Evolutionary conservation across 2,329 filamentous ascomycete genomes (phyloP), one percentile per base, ranked within the genome.

Genomic region (Dactylonectria estremocensis): DNA sequence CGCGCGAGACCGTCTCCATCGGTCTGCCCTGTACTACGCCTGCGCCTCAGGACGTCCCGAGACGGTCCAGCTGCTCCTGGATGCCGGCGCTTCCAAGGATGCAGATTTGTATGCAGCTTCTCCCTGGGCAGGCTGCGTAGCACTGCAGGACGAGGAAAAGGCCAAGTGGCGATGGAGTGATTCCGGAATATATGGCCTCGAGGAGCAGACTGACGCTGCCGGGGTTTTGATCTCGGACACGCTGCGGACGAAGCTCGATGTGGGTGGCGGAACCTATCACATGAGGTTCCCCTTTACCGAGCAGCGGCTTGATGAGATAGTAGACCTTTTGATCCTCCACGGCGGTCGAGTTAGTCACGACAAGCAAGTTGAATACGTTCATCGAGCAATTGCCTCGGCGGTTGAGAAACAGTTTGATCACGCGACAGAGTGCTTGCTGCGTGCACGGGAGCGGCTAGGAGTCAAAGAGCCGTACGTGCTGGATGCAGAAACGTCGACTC

Each of bases 141-240:
- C n/a, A 50, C 48, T 52, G 67, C 69, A 16, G 74, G 75, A 73
- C 1, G 53, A 65, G 13, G 45, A 48, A 9, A 6, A n/a, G 3
- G 45, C 18, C 7, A 48, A 48, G 2, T 48, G 45, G 45, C 45
- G 45, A 11, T 24, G 5, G 18, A 22, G 18, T 22, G 3, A n/a
- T 22, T n/a, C 13, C 13, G 45, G 18, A 9, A 22, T 48, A 10
- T 7, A 5, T 22, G 3, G 13, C 53, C 22, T 35, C 5, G 9
- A 58, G 5, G 40, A 11, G 11, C 18, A 14, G 18, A n/a, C 49
- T 31, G 18, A 45, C n/a, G 59, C 49, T 43, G 59, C 31, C 10
- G 49, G 49, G 14, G 48, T 55, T 14, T 24, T 54, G 7, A 28
- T 54, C 33, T 2, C 33, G 2, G 33, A 35, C 33, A 35, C 33